Percentiles rank a stretch among this genome's conserved stretches.
phyloP scores from a whole-genome alignment of 257 asterid species.

The Apocynum venetum region DNA sequence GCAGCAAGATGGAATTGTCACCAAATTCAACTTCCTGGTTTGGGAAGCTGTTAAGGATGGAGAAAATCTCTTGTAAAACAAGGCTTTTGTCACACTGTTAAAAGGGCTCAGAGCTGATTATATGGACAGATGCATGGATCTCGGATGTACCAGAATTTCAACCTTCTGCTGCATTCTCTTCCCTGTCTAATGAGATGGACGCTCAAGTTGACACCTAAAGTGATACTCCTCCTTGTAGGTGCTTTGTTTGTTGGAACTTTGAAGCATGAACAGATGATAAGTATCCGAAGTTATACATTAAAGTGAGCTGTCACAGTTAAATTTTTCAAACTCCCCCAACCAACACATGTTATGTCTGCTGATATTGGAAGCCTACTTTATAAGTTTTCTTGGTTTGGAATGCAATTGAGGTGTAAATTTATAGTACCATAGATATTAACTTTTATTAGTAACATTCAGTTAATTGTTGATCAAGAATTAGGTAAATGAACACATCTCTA shows the following conservation, averaged over 20 bases:
- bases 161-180: neutral
- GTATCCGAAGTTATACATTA: neutral
- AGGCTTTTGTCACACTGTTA: neutral
- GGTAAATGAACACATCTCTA: slow-evolving; percentile 1
- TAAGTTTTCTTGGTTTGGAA: slow-evolving; percentile 1
- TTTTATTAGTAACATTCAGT: neutral
- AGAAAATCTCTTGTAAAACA: neutral
- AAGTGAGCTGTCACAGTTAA: neutral
- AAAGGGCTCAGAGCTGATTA: too few relatives aligned
- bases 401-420: neutral
- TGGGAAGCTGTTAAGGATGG: neutral
- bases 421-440: neutral
- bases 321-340: neutral
- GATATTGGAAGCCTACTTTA: neutral
- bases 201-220: neutral
- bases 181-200: neutral
- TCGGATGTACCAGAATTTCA: too few relatives aligned
- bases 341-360: slow-evolving; percentile 12
- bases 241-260: neutral
- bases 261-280: neutral
- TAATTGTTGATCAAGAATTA: slow-evolving; percentile 4
- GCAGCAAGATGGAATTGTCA: neutral
- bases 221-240: neutral
- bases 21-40: neutral
- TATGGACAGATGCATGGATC: too few relatives aligned